Percentiles rank a stretch among this genome's conserved stretches.
phyloP scores from a whole-genome alignment of 495 filamentous ascomycete genomes.

The Cudoniella acicularis region DNA sequence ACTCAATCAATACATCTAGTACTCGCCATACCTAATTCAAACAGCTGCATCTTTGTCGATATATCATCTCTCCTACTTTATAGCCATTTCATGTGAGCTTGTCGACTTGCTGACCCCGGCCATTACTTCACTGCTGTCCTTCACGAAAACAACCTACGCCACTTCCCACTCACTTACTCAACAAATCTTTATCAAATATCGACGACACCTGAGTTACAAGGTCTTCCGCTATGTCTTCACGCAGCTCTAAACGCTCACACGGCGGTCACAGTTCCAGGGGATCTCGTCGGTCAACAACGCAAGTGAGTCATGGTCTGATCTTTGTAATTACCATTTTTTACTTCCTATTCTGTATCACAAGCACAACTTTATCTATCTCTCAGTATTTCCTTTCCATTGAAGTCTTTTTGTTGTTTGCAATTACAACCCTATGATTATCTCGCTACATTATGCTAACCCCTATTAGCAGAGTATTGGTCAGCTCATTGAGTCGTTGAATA shows the following conservation, averaged over 20 bases:
- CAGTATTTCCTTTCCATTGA: background rate
- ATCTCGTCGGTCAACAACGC: background rate
- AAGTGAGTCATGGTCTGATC: conserved; percentile 2
- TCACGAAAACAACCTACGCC: background rate
- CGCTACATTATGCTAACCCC: background rate
- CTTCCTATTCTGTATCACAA: background rate
- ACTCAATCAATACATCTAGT: too few relatives aligned
- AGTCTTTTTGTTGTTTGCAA: too few relatives aligned
- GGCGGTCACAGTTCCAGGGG: background rate
- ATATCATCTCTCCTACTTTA: too few relatives aligned
- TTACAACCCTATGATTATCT: background rate
- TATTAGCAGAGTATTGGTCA: conserved; percentile 24
- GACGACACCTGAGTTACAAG: background rate
- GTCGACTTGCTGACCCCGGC: too few relatives aligned
- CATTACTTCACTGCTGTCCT: too few relatives aligned
- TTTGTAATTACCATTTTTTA: background rate
- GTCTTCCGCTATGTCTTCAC: conserved; percentile 1
- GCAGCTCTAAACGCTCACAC: background rate
- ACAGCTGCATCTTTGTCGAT: too few relatives aligned
- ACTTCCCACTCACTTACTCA: background rate
- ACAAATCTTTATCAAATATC: background rate
- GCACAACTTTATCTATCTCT: background rate
- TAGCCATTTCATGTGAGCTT: too few relatives aligned
- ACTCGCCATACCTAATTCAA: too few relatives aligned
- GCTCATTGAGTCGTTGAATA: conserved; percentile 51